These are phyloP conservation scores for Penicillium pulvis DNA, from an alignment of 495 filamentous ascomycete genomes.

Conservation along the genomic window DNA sequence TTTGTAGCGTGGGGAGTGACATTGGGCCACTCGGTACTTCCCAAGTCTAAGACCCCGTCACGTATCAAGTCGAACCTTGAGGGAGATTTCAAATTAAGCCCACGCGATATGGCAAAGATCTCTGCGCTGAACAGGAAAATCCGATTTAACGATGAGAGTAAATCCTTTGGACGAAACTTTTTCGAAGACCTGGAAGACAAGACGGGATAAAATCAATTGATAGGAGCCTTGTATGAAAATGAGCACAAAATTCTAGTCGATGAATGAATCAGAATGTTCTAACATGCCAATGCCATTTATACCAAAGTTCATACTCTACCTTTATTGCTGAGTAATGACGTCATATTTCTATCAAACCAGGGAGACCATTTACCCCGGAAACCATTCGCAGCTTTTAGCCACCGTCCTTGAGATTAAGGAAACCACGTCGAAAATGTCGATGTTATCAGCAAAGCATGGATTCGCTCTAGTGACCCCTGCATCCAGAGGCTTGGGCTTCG, in stretches of 20 bases:
- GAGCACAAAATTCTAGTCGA: too few species aligned
- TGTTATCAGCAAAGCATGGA: constrained; percentile 19
- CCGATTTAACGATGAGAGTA: constrained; percentile 61
- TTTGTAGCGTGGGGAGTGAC: constrained; percentile 64
- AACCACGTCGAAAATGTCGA: background rate
- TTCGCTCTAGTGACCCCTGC: constrained; percentile 56
- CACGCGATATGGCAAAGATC: constrained; percentile 56
- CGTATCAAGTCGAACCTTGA: constrained; percentile 60
- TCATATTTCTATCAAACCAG: background rate
- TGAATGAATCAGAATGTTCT: background rate
- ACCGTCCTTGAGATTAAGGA: background rate
- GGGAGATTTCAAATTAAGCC: constrained; percentile 58
- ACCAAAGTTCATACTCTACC: background rate
- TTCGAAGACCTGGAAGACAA: constrained; percentile 66
- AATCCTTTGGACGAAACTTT: constrained; percentile 58
- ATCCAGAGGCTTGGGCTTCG: constrained; percentile 74
- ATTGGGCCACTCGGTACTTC: constrained; percentile 64
- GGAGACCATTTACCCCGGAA: background rate
- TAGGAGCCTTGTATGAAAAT: background rate
- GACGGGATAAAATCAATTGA: constrained; percentile 14
- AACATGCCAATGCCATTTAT: too few species aligned
- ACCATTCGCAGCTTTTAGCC: background rate
- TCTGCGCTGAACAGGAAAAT: constrained; percentile 55
- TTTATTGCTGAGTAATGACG: background rate
- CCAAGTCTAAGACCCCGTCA: constrained; percentile 61